Evolutionary conservation across 495 filamentous ascomycete species (phyloP).

Genomic region (Aspergillus carlsbadensis): DNA sequence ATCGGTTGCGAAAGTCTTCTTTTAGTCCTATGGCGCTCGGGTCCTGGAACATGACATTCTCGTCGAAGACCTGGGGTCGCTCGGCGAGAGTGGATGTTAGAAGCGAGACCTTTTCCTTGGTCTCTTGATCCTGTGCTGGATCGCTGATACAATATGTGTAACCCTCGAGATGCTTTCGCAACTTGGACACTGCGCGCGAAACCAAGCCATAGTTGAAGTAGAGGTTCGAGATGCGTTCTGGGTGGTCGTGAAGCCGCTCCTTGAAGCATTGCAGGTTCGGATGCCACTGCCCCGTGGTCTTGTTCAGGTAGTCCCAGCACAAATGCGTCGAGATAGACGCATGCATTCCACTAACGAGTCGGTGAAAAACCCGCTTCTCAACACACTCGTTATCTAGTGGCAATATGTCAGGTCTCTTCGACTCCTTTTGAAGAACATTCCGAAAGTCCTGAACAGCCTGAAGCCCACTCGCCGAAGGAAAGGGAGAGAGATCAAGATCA

Average conservation of each 20-base stretch:
- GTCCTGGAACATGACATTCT: constrained; percentile 84
- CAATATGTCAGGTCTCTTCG: constrained; percentile 62
- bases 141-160: constrained; percentile 96
- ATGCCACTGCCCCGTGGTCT: constrained; percentile 89
- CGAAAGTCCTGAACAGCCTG: constrained; percentile 83
- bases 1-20: constrained; percentile 96
- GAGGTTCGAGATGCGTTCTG: constrained; percentile 92
- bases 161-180: constrained; percentile 74
- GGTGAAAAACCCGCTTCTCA: constrained; percentile 96
- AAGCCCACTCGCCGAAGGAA: constrained; percentile 28
- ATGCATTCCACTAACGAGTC: constrained; percentile 95
- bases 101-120: constrained; percentile 72
- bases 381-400: constrained; percentile 87
- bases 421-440: constrained; percentile 72
- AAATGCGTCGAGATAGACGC: constrained; percentile 93
- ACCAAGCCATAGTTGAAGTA: constrained; percentile 99
- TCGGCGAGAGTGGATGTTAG: constrained; percentile 66
- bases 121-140: constrained; percentile 69
- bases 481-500: constrained; percentile 35
- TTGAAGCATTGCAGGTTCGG: constrained; percentile 92
- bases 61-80: constrained; percentile 83
- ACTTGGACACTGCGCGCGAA: constrained; percentile 84
- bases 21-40: constrained; percentile 71
- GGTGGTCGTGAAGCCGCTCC: constrained; percentile 73
- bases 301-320: constrained; percentile 95